Percentiles rank a stretch among this genome's conserved stretches.
phyloP scores from a whole-genome alignment of 352 stramenopile species.

The Phytopythium ostracodes region DNA sequence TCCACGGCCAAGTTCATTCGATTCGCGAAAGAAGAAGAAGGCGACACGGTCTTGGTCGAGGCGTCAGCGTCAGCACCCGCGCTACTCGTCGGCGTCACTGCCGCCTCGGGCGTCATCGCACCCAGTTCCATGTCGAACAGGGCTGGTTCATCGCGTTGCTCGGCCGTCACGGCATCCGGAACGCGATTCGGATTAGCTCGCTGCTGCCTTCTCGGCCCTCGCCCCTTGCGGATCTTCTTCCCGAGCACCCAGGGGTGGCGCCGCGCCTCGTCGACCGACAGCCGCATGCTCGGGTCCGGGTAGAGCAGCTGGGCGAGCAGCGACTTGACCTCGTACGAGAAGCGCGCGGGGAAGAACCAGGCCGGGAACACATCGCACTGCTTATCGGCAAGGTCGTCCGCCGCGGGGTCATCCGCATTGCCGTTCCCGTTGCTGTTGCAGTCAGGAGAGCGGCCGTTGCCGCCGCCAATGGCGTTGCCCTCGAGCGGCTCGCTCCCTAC shows the following conservation, averaged over 20 bases:
- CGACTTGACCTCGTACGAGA: constrained; percentile 72
- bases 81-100: neutral
- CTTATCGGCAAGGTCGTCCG: constrained; percentile 46
- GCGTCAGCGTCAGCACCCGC: neutral
- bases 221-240: constrained; percentile 20
- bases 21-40: constrained; percentile 18
- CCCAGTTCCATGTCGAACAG: constrained; percentile 6
- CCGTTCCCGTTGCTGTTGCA: neutral
- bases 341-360: constrained; percentile 83
- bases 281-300: constrained; percentile 69
- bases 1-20: constrained; percentile 35
- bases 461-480: neutral
- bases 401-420: constrained; percentile 2
- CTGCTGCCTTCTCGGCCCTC: neutral
- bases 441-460: neutral
- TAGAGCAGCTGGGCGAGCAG: constrained; percentile 79
- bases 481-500: neutral
- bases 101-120: too few relatives aligned
- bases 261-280: constrained; percentile 73
- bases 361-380: constrained; percentile 62
- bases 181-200: neutral
- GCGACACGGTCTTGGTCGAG: constrained; percentile 2
- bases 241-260: constrained; percentile 69
- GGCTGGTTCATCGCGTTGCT: neutral
- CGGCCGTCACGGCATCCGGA: neutral